Evolutionary conservation across 768 basidiomycete genomes (phyloP).

Genomic region (Mycena venus): DNA sequence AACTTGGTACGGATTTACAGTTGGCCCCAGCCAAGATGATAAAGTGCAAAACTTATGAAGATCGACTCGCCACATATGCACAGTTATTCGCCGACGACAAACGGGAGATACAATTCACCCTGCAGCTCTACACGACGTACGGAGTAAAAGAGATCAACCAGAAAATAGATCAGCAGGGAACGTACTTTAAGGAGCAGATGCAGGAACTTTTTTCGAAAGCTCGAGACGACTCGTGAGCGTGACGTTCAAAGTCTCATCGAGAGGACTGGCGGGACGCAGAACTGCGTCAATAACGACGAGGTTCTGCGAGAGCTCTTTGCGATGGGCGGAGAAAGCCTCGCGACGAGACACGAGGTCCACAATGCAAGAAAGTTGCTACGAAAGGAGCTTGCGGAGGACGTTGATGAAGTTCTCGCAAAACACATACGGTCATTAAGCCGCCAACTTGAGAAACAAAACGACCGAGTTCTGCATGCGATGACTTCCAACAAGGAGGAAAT

Average conservation of each 20-base stretch:
- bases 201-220: background rate
- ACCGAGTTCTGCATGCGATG: background rate
- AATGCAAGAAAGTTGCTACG: background rate
- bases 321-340: background rate
- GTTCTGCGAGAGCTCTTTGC: background rate
- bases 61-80: background rate
- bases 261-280: too few relatives aligned
- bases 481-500: background rate
- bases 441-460: background rate
- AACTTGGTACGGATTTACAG: background rate
- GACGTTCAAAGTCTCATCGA: background rate
- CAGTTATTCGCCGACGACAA: background rate
- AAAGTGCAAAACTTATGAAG: background rate
- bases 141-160: background rate
- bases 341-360: background rate
- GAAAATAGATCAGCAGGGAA: background rate
- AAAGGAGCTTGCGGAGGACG: background rate
- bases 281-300: background rate
- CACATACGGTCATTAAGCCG: background rate
- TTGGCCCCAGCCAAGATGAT: background rate
- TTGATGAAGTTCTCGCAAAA: background rate
- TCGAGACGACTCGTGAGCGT: background rate
- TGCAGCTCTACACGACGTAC: background rate
- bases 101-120: background rate
- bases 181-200: background rate